Evolutionary conservation across 2,329 filamentous ascomycete genomes (phyloP), one percentile per base, ranked within the genome.

Genomic region (Venturiaceae sp.): DNA sequence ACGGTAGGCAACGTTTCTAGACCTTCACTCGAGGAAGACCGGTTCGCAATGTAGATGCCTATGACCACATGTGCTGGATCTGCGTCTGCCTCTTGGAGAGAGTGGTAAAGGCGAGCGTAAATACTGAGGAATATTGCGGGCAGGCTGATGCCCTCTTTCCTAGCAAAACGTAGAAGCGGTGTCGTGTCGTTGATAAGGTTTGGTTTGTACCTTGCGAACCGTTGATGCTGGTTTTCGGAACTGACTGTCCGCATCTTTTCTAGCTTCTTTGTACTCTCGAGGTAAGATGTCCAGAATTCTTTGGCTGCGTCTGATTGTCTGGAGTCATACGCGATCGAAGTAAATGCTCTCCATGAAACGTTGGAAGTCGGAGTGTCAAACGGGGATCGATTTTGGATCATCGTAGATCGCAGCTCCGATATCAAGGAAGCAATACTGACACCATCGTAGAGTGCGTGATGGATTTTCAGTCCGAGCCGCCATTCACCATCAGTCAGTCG

Each of bases 371-470:
- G 7, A 9, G 32, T 4, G 2, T 39, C 13, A 30, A 7, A 16
- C 30, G 23, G 13, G 6, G 44, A n/a, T 50, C 13, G 23, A 16
- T 26, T 5, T 3, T 28, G 26, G 4, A 50, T 23, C 9, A 14
- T 50, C 11, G 44, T 26, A 32, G 34, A n/a, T 21, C 36, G 54
- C 13, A 86, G 71, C 41, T 80, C 71, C 14, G 78, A 67, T 23
- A 90, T 74, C 5, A 95, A 72, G 0, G 79, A 68, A 0, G 85
- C 82, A 4, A 96, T 75, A 64, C 88, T 94, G 60, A 95, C 79
- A 5, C 86, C 91, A 68, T 96, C 92, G 67, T 96, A 97, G 0
- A 96, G 76, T 0, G 88, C 88, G 68, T 97, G 92, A 62, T 96
- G 91, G 4, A 96, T 85, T 28, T 77, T 75, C 2, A 80, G 72